phyloP scores from a whole-genome alignment of 106 monocot genomes.

The Allium fistulosum region DNA sequence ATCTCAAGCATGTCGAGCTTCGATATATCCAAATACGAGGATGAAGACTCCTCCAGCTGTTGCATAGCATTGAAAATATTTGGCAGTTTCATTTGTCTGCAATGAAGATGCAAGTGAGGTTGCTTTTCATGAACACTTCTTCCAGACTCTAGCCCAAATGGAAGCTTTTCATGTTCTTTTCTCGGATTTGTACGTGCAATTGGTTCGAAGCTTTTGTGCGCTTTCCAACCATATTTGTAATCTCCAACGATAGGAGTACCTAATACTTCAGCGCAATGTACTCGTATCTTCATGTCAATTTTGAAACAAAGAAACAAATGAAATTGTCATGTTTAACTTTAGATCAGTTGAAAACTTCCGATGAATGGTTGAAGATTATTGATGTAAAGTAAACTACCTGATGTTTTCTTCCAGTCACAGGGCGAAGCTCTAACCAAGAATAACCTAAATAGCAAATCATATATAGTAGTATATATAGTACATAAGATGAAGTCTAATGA shows the following conservation, averaged over 20 bases:
- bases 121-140: conserved; percentile 48
- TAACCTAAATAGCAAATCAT: conserved; percentile 33
- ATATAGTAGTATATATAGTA: not conserved
- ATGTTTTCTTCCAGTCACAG: conserved; percentile 94
- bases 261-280: conserved; percentile 86
- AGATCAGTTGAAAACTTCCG: not conserved
- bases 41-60: conserved; percentile 12
- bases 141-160: conserved; percentile 43
- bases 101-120: conserved; percentile 79
- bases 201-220: conserved; percentile 48
- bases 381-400: conserved; percentile 35
- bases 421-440: conserved; percentile 81
- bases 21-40: conserved; percentile 24
- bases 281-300: conserved; percentile 52
- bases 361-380: not conserved
- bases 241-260: conserved; percentile 88
- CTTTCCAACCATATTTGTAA: conserved; percentile 78
- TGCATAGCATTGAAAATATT: conserved; percentile 44
- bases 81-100: conserved; percentile 74
- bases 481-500: not conserved
- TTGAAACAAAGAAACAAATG: not conserved
- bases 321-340: not conserved
- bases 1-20: conserved; percentile 46
- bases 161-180: conserved; percentile 16
- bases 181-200: conserved; percentile 1